Base-by-base conservation (phyloP, 352 stramenopile species). In the Phytophthora vignae region DNA sequence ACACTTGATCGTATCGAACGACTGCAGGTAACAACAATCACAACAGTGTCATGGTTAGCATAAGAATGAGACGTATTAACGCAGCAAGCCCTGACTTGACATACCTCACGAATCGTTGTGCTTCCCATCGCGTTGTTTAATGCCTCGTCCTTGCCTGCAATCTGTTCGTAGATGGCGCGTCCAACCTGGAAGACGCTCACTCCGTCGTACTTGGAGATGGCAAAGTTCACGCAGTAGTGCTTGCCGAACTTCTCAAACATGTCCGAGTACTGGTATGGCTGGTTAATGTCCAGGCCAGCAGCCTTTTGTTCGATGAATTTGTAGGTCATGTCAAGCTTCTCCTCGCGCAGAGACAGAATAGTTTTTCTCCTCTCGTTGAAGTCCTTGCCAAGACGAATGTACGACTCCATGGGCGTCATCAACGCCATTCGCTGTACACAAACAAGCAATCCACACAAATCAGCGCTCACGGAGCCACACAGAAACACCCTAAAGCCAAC, bases 241-340 rank as follows among this genome's bases (percentile, higher is more conserved):
- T 94, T 94, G 64, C 87, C 87, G 40, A 92, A 94, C 58, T 88
- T 86, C 67, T 94, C 87, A 69, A 94, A 94, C 76, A 85, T 86
- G 68, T 94, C 87, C 29, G 82, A 85, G 69, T 88, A 91, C 63
- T 87, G 79, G 77, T 92, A 91, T 33, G 83, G 84, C 69, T 91
- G 73, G 36, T 85, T 73, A 12, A 79, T 8, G 49, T 91, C 78
- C 36, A 94, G 73, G 1, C 82, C 82, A 22, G 79, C 74, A 5
- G 84, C 61, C 59, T 94, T 91, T 36, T 90, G 76, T 66, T 92
- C 87, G 68, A 94, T 92, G 64, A 90, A 94, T 60, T 90, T 90
- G 77, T 86, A 85, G 46, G 87, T 90, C 82, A 85, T 88, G 69
- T 92, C 85, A 3, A 94, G 71, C 67, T 94, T 94, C 58, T 94